Conservation (phyloP, 768 basidiomycete species). For the Boletus pseudopeckii region DNA sequence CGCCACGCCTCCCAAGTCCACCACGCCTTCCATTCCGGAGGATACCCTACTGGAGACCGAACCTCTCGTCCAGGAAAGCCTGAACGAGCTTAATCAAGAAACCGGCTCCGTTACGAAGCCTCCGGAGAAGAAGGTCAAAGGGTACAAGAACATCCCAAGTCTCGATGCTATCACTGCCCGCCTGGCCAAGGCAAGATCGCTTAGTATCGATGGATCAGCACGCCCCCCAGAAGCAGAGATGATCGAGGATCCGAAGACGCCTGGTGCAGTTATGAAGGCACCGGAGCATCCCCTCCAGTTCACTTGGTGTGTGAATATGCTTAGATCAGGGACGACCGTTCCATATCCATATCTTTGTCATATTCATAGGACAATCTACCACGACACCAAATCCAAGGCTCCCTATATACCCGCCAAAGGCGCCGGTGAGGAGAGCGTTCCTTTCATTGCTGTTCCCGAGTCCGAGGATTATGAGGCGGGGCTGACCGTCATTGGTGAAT, state of each 20-base stretch:
- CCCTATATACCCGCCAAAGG: slow-evolving; percentile 30
- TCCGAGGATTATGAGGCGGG: slow-evolving; percentile 81
- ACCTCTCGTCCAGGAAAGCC: slow-evolving; percentile 62
- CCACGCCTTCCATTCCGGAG: slow-evolving; percentile 39
- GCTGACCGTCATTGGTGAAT: slow-evolving; percentile 82
- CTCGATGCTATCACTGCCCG: slow-evolving; percentile 83
- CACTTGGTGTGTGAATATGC: slow-evolving; percentile 52
- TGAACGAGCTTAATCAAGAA: slow-evolving; percentile 63
- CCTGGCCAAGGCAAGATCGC: slow-evolving; percentile 63
- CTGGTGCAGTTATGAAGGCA: slow-evolving; percentile 60
- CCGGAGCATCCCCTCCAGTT: slow-evolving; percentile 85
- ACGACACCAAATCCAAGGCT: slow-evolving; percentile 78
- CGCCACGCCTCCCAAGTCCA: slow-evolving; percentile 40
- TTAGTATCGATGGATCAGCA: slow-evolving; percentile 56
- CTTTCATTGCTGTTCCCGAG: slow-evolving; percentile 50
- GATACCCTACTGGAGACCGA: slow-evolving; percentile 31
- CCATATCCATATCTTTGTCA: not conserved
- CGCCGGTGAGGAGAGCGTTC: slow-evolving; percentile 25
- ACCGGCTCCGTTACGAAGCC: slow-evolving; percentile 30
- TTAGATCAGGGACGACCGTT: not conserved
- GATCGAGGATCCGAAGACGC: slow-evolving; percentile 81
- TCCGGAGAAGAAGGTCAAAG: slow-evolving; percentile 42
- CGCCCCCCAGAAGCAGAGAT: slow-evolving; percentile 75
- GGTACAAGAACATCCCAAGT: slow-evolving; percentile 86
- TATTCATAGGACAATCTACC: slow-evolving; percentile 77